These are phyloP conservation scores for Lentinula sp. DNA, from an alignment of 768 basidiomycete genomes.

Conservation along the genomic window DNA sequence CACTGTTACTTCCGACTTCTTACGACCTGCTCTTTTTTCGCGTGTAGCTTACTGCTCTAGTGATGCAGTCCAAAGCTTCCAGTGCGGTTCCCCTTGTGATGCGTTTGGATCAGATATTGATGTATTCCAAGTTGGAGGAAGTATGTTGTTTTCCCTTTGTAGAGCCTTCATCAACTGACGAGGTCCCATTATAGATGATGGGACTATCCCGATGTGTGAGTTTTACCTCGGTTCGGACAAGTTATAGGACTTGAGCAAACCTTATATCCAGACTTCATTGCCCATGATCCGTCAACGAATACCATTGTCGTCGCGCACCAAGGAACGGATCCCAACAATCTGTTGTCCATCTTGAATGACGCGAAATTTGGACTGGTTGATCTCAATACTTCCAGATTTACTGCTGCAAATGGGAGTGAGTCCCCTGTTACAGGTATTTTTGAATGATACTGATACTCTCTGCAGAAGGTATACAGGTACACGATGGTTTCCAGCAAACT, in stretches of 20 bases:
- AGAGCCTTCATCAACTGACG: not conserved
- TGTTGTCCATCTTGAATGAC: constrained; percentile 31
- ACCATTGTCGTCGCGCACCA: constrained; percentile 36
- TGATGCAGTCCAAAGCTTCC: constrained; percentile 22
- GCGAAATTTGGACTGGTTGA: constrained; percentile 20
- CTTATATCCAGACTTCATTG: constrained; percentile 25
- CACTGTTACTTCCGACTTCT: constrained; percentile 5
- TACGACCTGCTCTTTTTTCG: constrained; percentile 28
- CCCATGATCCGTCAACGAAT: constrained; percentile 24
- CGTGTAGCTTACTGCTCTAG: constrained; percentile 32
- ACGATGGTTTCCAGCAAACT: constrained; percentile 33
- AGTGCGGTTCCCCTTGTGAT: constrained; percentile 28
- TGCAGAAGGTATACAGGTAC: constrained; percentile 26
- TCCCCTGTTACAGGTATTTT: not conserved
- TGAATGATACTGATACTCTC: not conserved
- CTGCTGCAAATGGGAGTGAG: constrained; percentile 17
- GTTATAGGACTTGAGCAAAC: not conserved
- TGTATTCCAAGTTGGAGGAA: constrained; percentile 26
- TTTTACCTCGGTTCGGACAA: not conserved
- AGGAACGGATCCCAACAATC: constrained; percentile 27
- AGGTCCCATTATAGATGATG: constrained; percentile 17
- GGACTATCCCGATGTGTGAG: constrained; percentile 22
- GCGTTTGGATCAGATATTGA: constrained; percentile 19
- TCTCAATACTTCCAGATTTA: constrained; percentile 26
- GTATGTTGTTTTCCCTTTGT: constrained; percentile 14